A percentile compares a stretch with the other conserved stretches of the same genome.
These are phyloP conservation scores for Yamadazyma atmosphaerica DNA, from an alignment of 1,139 yeast genomes.

Conservation along the genomic window DNA sequence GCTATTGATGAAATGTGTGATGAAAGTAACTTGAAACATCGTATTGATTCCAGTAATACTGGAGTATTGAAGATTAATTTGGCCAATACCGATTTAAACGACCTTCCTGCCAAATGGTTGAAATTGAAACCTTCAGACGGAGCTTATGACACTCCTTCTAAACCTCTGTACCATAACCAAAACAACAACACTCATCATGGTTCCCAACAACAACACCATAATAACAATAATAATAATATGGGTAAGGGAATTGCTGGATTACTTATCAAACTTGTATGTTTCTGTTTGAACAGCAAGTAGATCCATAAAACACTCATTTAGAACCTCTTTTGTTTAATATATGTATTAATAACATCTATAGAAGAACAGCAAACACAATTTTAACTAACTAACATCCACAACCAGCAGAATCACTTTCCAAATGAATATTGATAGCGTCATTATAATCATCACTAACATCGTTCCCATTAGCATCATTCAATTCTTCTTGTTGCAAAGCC, in stretches of 20 bases:
- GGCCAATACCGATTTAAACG: conserved; percentile 36
- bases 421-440: conserved; percentile 92
- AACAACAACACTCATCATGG: conserved; percentile 32
- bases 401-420: conserved; percentile 75
- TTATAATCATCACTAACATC: conserved; percentile 78
- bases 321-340: conserved; percentile 1
- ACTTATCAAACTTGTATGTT: conserved; percentile 33
- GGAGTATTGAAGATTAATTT: conserved; percentile 81
- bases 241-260: conserved; percentile 30
- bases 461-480: conserved; percentile 80
- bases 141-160: conserved; percentile 23
- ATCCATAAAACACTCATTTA: background rate
- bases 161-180: conserved; percentile 13
- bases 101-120: conserved; percentile 54
- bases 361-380: no score
- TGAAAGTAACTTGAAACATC: conserved; percentile 59
- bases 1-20: conserved; percentile 79
- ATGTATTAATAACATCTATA: background rate
- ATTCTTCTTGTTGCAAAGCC: conserved; percentile 89
- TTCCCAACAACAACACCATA: conserved; percentile 27
- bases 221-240: conserved; percentile 18
- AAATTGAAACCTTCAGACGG: conserved; percentile 14
- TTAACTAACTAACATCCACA: conserved; percentile 67
- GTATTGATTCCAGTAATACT: conserved; percentile 66
- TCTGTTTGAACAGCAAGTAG: conserved; percentile 25